Conservation (phyloP, 257 asterid genomes). For the Solanum chilense region DNA sequence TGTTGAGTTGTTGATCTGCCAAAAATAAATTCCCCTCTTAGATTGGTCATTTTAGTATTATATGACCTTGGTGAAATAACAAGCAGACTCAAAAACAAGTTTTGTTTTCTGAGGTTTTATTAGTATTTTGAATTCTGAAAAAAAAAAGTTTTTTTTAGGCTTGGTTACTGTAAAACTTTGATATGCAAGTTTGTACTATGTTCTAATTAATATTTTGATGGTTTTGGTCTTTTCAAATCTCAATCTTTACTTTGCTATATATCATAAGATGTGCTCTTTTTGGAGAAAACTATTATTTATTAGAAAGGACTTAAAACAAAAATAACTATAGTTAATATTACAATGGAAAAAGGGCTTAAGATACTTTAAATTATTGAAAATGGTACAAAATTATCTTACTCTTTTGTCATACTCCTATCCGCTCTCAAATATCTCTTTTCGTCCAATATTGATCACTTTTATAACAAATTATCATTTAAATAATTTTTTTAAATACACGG, state of each 20-base stretch:
- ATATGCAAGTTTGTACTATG: not conserved
- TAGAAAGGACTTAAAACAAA: not conserved
- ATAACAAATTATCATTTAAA: too few relatives aligned
- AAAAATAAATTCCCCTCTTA: not conserved
- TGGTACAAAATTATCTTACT: too few relatives aligned
- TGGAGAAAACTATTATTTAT: too few relatives aligned
- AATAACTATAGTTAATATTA: too few relatives aligned
- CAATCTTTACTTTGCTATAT: not conserved
- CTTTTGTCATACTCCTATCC: too few relatives aligned
- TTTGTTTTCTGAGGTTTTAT: not conserved
- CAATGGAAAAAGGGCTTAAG: too few relatives aligned
- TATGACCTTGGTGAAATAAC: not conserved
- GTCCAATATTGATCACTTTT: too few relatives aligned
- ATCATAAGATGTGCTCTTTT: not conserved
- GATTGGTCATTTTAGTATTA: constrained; percentile 9
- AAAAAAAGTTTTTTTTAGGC: not conserved
- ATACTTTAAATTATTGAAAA: too few relatives aligned
- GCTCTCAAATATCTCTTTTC: too few relatives aligned
- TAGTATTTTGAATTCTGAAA: not conserved
- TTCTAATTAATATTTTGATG: not conserved
- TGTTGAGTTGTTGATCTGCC: constrained; percentile 6
- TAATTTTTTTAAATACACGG: too few relatives aligned
- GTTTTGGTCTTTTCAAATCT: not conserved
- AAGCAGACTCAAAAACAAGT: not conserved
- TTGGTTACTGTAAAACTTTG: not conserved